Percentiles rank a stretch among this genome's conserved stretches.
Evolutionary conservation across 495 filamentous ascomycete genomes (phyloP).

Genomic region (Aspergillus baeticus): DNA sequence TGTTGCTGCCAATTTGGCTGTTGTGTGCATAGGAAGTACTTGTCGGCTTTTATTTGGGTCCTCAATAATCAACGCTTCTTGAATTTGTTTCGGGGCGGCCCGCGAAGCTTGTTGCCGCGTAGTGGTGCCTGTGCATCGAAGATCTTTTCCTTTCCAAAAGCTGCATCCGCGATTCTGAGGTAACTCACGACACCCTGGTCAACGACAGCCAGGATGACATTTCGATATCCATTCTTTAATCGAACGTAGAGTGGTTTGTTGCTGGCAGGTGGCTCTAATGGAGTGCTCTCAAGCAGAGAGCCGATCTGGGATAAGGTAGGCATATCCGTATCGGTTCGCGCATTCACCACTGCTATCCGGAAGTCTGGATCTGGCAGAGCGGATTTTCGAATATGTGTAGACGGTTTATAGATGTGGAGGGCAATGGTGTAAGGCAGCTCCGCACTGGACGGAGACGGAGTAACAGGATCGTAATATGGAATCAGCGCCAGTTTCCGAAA

Average conservation of each 20-base stretch:
- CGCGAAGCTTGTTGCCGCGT: conserved; percentile 35
- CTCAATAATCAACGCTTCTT: conserved; percentile 32
- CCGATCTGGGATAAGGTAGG: conserved; percentile 72
- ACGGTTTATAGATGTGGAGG: conserved; percentile 79
- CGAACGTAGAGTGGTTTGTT: conserved; percentile 60
- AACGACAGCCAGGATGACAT: conserved; percentile 81
- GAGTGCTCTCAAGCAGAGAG: conserved; percentile 65
- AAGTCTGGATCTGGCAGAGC: conserved; percentile 77
- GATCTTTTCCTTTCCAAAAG: conserved; percentile 73
- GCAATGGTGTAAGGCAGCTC: conserved; percentile 63
- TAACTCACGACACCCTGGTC: conserved; percentile 90
- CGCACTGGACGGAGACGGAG: conserved; percentile 16
- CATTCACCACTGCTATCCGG: conserved; percentile 74
- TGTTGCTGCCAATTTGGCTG: neutral
- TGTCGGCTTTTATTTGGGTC: neutral
- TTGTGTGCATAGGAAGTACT: neutral
- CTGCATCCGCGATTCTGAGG: conserved; percentile 73
- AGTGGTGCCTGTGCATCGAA: conserved; percentile 37
- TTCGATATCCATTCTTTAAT: conserved; percentile 82
- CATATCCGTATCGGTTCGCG: conserved; percentile 61
- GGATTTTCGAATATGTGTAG: conserved; percentile 69
- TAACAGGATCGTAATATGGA: conserved; percentile 64
- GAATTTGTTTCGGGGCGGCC: conserved; percentile 31
- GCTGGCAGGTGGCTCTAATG: conserved; percentile 57
- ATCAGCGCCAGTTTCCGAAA: conserved; percentile 76